Percentiles rank a stretch among this genome's conserved stretches.
Conservation (phyloP, 202 grass and related monocot genomes). For the Schoenoplectus triqueter region DNA sequence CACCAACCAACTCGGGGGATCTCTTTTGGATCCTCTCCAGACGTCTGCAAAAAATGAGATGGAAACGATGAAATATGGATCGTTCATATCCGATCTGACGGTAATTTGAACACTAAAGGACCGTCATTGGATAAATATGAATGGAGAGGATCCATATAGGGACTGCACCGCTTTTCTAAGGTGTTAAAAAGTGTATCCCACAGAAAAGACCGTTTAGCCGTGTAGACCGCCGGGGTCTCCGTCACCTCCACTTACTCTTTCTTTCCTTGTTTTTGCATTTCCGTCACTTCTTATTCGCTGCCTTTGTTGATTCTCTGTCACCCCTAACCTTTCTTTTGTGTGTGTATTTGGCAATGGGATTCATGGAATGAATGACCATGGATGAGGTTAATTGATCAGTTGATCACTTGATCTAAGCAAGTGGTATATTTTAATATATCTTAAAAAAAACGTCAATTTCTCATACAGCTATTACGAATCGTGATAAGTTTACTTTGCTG, state of each 20-base stretch:
- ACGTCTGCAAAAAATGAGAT: background rate
- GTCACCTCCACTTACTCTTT: constrained; percentile 37
- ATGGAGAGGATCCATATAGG: background rate
- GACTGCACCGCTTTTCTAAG: background rate
- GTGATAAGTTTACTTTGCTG: no score
- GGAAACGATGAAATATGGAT: background rate
- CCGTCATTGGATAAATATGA: background rate
- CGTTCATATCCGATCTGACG: background rate
- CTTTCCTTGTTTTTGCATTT: background rate
- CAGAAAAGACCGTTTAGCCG: background rate
- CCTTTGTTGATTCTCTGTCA: background rate
- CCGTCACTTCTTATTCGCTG: constrained; percentile 10
- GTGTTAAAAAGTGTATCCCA: constrained; percentile 12
- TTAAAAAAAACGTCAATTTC: no score
- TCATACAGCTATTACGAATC: no score
- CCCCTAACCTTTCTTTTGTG: background rate
- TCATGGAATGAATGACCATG: background rate
- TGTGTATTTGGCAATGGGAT: background rate
- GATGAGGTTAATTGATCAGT: background rate
- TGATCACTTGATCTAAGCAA: background rate
- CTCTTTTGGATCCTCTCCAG: background rate
- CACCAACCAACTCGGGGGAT: background rate
- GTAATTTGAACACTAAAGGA: background rate
- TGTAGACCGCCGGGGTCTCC: constrained; percentile 33
- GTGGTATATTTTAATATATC: background rate